These are phyloP conservation scores for Lasiodiplodia sp. DNA, from an alignment of 2,329 filamentous ascomycete genomes.

Conservation along the genomic window DNA sequence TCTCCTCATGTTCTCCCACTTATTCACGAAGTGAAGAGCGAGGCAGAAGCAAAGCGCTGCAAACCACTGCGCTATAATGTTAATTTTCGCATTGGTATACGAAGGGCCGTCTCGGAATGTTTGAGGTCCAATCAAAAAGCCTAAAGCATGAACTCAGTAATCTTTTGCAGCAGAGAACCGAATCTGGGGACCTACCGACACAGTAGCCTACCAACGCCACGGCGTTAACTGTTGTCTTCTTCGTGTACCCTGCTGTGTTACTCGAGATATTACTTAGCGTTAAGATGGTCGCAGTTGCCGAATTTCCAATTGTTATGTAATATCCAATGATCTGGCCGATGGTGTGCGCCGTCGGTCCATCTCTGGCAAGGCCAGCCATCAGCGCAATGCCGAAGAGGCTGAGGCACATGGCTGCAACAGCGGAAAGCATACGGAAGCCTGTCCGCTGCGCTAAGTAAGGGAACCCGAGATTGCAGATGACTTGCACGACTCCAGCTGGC, in stretches of 20 bases:
- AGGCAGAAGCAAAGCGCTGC: constrained; percentile 8
- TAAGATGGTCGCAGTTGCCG: constrained; percentile 11
- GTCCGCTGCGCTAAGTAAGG: not conserved
- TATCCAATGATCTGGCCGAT: constrained; percentile 7
- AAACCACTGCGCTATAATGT: constrained; percentile 17
- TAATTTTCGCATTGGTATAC: constrained; percentile 4
- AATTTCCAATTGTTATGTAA: constrained; percentile 15
- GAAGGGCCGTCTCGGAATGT: constrained; percentile 7
- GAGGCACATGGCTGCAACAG: constrained; percentile 7
- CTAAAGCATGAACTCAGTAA: not conserved
- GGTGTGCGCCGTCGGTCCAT: constrained; percentile 1
- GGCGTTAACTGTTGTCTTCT: constrained; percentile 18
- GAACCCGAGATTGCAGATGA: not conserved
- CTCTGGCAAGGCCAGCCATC: constrained; percentile 4
- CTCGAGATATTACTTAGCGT: constrained; percentile 5
- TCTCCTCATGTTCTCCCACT: not conserved
- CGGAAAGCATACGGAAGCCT: not conserved
- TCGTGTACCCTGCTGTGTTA: constrained; percentile 6
- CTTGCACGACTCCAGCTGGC: not conserved
- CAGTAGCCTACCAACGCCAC: constrained; percentile 10
- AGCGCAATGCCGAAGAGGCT: constrained; percentile 2
- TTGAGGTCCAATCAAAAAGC: constrained; percentile 1
- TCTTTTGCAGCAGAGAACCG: not conserved
- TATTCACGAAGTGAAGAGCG: not conserved
- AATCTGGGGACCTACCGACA: not conserved